phyloP scores from a whole-genome alignment of 169 alveolate genomes.

The Plasmodium ovale region DNA sequence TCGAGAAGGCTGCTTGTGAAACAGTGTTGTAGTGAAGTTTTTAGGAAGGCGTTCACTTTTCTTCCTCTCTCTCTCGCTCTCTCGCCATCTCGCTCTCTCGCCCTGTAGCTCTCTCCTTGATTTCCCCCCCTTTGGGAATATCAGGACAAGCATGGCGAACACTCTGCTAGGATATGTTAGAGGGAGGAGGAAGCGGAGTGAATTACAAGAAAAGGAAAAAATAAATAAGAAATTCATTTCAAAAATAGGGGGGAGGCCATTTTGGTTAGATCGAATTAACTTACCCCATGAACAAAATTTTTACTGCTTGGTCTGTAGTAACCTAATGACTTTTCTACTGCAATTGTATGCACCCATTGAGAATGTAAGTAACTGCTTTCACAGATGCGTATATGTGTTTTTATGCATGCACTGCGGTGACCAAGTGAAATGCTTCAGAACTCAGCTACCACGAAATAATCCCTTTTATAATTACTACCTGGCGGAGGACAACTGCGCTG shows the following conservation, averaged over 20 bases:
- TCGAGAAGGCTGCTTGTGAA: too few relatives aligned
- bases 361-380: conserved; percentile 79
- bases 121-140: too few relatives aligned
- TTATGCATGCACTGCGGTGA: conserved; percentile 85
- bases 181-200: conserved; percentile 7
- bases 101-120: too few relatives aligned
- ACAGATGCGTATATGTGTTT: conserved; percentile 81
- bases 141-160: conserved; percentile 19
- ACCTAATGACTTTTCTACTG: conserved; percentile 81
- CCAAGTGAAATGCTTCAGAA: conserved; percentile 81
- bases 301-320: conserved; percentile 77
- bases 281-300: conserved; percentile 78
- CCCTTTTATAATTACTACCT: conserved; percentile 77
- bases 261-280: conserved; percentile 84
- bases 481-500: too few relatives aligned
- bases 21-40: too few relatives aligned
- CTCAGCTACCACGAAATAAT: conserved; percentile 84
- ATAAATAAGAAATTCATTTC: conserved; percentile 83
- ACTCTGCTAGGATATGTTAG: conserved; percentile 31
- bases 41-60: too few relatives aligned
- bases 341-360: conserved; percentile 87
- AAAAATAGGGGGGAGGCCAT: conserved; percentile 86
- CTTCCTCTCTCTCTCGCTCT: too few relatives aligned
- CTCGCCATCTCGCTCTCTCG: background rate
- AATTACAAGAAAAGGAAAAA: conserved; percentile 76